phyloP scores from a whole-genome alignment of 257 asterid species.

The Solanum microdontum region DNA sequence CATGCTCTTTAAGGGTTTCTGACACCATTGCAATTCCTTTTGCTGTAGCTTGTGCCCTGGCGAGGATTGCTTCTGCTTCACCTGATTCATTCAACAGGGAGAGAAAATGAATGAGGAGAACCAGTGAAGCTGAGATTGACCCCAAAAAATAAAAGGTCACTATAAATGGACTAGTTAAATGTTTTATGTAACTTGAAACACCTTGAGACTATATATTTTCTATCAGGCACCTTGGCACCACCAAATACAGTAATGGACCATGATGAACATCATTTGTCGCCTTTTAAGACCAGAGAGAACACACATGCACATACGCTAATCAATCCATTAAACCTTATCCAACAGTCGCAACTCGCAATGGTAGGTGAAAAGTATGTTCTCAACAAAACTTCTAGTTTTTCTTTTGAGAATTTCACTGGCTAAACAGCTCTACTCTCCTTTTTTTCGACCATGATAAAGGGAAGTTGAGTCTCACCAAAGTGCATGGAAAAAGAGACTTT shows the following conservation, averaged over 20 bases:
- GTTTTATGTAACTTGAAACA: not conserved
- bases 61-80: conserved; percentile 91
- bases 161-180: not conserved
- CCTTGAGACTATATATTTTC: not conserved
- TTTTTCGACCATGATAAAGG: not conserved
- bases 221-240: not conserved
- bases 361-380: not conserved
- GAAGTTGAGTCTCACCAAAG: not conserved
- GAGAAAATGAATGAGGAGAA: not conserved
- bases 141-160: not conserved
- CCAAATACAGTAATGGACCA: not conserved
- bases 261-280: not conserved
- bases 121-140: not conserved
- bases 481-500: not conserved
- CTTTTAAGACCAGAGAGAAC: not conserved
- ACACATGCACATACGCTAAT: not conserved
- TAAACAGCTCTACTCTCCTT: not conserved
- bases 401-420: not conserved
- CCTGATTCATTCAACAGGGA: conserved; percentile 28
- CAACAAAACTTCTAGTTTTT: not conserved
- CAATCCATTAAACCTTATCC: not conserved
- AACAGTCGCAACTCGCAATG: not conserved
- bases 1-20: conserved; percentile 43
- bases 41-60: conserved; percentile 72
- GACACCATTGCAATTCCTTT: conserved; percentile 72